phyloP scores from a whole-genome alignment of 2,329 filamentous ascomycete genomes.

The Fusarium sp. region DNA sequence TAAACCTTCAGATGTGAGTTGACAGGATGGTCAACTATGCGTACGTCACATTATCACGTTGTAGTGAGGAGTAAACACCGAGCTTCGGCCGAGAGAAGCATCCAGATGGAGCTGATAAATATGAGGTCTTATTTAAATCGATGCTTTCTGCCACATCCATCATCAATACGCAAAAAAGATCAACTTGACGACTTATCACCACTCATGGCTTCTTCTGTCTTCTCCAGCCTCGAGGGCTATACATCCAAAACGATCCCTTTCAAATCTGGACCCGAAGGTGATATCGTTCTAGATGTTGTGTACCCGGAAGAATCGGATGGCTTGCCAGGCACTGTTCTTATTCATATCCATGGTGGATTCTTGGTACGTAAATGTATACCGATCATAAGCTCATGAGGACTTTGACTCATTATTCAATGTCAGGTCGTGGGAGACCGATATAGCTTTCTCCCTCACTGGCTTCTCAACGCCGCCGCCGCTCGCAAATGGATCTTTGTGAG shows the following conservation, averaged over 20 bases:
- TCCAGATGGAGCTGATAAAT: too few species aligned
- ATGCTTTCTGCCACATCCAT: neutral
- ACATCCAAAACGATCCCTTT: slow-evolving; percentile 23
- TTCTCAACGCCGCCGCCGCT: slow-evolving; percentile 25
- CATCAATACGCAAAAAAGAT: rapidly evolving
- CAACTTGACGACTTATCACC: rapidly evolving
- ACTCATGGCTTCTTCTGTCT: slow-evolving; percentile 2
- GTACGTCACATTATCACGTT: neutral
- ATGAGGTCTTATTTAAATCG: neutral
- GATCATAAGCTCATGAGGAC: rapidly evolving
- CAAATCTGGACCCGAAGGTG: slow-evolving; percentile 22
- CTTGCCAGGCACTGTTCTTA: slow-evolving; percentile 18
- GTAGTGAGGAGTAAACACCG: slow-evolving; percentile 4
- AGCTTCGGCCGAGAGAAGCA: neutral
- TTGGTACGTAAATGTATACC: neutral
- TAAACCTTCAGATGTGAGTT: too few species aligned
- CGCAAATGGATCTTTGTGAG: slow-evolving; percentile 40
- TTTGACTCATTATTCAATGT: neutral
- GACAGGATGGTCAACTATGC: too few species aligned
- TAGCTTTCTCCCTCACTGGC: slow-evolving; percentile 36
- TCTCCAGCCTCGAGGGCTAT: slow-evolving; percentile 26
- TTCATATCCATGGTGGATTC: slow-evolving; percentile 39
- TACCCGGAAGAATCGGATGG: slow-evolving; percentile 27
- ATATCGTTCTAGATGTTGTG: slow-evolving; percentile 28
- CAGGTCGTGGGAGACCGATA: slow-evolving; percentile 38